phyloP scores from a whole-genome alignment of 2,329 filamentous ascomycete genomes.

The Pochonia chlamydosporia region DNA sequence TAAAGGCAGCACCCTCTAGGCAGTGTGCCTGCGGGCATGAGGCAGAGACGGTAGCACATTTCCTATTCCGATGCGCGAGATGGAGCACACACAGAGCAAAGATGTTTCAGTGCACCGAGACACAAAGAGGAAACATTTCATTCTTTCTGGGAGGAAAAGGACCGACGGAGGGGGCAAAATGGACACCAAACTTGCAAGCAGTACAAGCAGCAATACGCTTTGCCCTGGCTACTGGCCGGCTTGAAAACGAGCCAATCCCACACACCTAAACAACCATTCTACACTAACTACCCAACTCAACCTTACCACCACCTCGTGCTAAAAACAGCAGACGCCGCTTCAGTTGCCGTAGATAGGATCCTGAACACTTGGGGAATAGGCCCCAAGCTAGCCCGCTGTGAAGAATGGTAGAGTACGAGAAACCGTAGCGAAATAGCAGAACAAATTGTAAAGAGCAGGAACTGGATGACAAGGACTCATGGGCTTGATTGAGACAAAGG shows the following conservation, averaged over 20 bases:
- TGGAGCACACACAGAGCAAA: background rate
- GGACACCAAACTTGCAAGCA: background rate
- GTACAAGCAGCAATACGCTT: background rate
- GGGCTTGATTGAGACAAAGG: too few relatives aligned
- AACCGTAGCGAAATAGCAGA: too few relatives aligned
- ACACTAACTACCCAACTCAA: background rate
- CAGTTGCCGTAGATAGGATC: too few relatives aligned
- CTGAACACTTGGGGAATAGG: too few relatives aligned
- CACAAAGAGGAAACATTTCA: background rate
- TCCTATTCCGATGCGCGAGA: slow-evolving; percentile 8
- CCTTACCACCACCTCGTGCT: background rate
- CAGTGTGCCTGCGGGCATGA: slow-evolving; percentile 6
- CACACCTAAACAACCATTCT: background rate
- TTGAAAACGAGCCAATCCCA: background rate
- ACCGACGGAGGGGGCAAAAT: background rate
- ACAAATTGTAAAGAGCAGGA: too few relatives aligned
- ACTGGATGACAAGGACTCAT: too few relatives aligned
- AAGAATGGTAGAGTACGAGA: too few relatives aligned
- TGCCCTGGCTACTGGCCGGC: background rate
- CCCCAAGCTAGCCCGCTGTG: too few relatives aligned
- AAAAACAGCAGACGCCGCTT: too few relatives aligned
- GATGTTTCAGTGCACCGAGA: background rate
- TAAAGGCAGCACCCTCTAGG: slow-evolving; percentile 1
- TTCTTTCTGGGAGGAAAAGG: background rate
- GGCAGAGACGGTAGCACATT: slow-evolving; percentile 7